Base-by-base conservation (phyloP, 2,329 filamentous ascomycete genomes). In the Pseudogymnoascus sp. region DNA sequence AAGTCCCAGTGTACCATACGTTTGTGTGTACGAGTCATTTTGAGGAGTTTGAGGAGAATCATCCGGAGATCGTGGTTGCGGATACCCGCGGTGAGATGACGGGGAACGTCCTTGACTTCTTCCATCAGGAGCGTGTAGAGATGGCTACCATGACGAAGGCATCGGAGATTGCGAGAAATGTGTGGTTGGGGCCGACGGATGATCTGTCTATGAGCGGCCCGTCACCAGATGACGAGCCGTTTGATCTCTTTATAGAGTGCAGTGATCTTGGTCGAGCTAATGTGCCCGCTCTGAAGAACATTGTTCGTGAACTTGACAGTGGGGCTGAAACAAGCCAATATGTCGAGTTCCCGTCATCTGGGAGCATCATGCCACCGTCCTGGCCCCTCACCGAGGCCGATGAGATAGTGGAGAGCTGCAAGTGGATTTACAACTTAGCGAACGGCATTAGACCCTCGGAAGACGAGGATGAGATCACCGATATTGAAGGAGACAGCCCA, bases 121-220 rank as follows among this genome's bases (percentile, higher is more conserved):
- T 91, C 73, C 88, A 90, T 69, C 91, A 92, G 78, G 95, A 99
- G 75, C 84, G 93, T 64, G 77, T 85, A 61, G 95, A 99, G 77
- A 98, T 99, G 93, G 92, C 90, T 75, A 83, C 83, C 65, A 97
- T 98, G 93, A 93, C 93, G 10, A 86, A 86, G 70, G 89, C 93
- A 2, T 92, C 92, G 0, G 90, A 96, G 75, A 96, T 98, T 67
- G 87, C 90, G 62, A 83, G 85, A 68, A 97, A 97, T 73, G 91
- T 98, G 25, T 98, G 89, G 84, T 81, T 97, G 65, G 95, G 95
- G 0, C 90, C 92, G 1, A 95, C 92, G 0, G 92, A 92, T 0
- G 90, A 96, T 68, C 80, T 84, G 1, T 41, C 34, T 41, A 39
- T 61, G 39, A 79, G 81, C 1, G 79, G 81, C 71, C 69, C 79